phyloP scores from a whole-genome alignment of 2,329 filamentous ascomycete genomes.

The Aspergillus phoenicis region DNA sequence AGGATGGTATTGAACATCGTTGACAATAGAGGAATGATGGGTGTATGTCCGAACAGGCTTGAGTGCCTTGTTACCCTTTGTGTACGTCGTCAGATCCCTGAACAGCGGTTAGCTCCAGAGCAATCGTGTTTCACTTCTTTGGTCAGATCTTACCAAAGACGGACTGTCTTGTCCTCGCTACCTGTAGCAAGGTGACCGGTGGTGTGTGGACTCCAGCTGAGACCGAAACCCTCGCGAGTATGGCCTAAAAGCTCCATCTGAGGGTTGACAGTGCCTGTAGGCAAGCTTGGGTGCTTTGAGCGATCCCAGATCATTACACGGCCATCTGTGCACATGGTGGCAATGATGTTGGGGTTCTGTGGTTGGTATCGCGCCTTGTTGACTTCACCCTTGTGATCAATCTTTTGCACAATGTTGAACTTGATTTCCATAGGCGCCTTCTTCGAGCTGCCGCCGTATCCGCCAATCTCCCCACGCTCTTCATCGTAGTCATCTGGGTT shows the following conservation, averaged over 20 bases:
- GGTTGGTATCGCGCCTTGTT: slow-evolving; percentile 99
- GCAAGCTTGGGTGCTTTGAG: slow-evolving; percentile 83
- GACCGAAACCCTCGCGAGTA: slow-evolving; percentile 83
- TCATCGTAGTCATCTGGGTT: slow-evolving; percentile 88
- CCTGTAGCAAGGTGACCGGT: slow-evolving; percentile 84
- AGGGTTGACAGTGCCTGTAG: slow-evolving; percentile 72
- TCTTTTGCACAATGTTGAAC: slow-evolving; percentile 92
- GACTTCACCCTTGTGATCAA: slow-evolving; percentile 93
- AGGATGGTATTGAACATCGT: slow-evolving; percentile 95
- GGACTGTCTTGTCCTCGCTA: slow-evolving; percentile 88
- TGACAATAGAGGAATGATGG: slow-evolving; percentile 88
- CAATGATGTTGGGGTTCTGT: slow-evolving; percentile 95
- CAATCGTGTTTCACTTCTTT: not conserved
- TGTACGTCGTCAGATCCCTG: slow-evolving; percentile 79
- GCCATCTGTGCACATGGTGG: slow-evolving; percentile 85
- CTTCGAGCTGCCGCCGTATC: slow-evolving; percentile 73
- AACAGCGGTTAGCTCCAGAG: slow-evolving; percentile 10
- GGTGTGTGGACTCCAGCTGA: slow-evolving; percentile 87
- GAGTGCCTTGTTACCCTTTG: slow-evolving; percentile 68
- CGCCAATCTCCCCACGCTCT: slow-evolving; percentile 87
- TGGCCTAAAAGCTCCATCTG: slow-evolving; percentile 87
- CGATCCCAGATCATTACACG: slow-evolving; percentile 92
- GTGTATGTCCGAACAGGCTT: slow-evolving; percentile 75
- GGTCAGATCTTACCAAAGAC: slow-evolving; percentile 70
- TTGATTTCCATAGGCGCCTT: slow-evolving; percentile 72